A percentile compares a stretch with the other conserved stretches of the same genome.
phyloP scores from a whole-genome alignment of 306 rosid species.

The Rosa multiflora region DNA sequence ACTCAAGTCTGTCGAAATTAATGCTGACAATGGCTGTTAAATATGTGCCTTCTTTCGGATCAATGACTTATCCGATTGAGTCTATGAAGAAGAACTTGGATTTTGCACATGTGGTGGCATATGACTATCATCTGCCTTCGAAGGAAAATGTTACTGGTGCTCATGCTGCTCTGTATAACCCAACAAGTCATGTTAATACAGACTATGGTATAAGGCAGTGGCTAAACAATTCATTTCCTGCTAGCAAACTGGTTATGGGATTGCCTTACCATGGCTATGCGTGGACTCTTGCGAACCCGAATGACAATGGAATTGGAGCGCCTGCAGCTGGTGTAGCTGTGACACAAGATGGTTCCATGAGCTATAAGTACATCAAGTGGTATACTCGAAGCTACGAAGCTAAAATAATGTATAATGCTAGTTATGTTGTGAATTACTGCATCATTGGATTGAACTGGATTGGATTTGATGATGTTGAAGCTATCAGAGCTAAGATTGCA shows the following conservation, averaged over 20 bases:
- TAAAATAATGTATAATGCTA: slow-evolving; percentile 20
- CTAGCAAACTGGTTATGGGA: slow-evolving; percentile 33
- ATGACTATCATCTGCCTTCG: slow-evolving; percentile 28
- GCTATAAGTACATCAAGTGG: slow-evolving; percentile 30
- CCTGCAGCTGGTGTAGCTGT: slow-evolving; percentile 18
- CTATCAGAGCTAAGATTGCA: slow-evolving; percentile 34
- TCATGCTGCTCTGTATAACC: slow-evolving; percentile 28
- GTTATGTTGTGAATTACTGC: slow-evolving; percentile 39
- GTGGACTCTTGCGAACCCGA: slow-evolving; percentile 36
- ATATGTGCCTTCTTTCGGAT: slow-evolving; percentile 15
- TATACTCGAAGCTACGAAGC: slow-evolving; percentile 11
- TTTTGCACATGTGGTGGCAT: slow-evolving; percentile 32
- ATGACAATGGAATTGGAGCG: slow-evolving; percentile 21
- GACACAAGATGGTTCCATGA: slow-evolving; percentile 22
- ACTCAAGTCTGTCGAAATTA: slow-evolving; percentile 17
- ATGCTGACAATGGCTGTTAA: slow-evolving; percentile 39
- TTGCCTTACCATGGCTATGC: slow-evolving; percentile 48
- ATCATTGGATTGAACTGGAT: slow-evolving; percentile 37
- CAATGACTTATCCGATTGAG: slow-evolving; percentile 15
- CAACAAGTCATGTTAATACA: slow-evolving; percentile 9
- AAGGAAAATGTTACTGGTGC: slow-evolving; percentile 9
- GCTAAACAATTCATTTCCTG: slow-evolving; percentile 26
- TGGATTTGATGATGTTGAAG: slow-evolving; percentile 48
- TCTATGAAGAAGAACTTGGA: slow-evolving; percentile 28
- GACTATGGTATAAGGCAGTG: slow-evolving; percentile 32